A percentile compares a stretch with the other conserved stretches of the same genome.
These are phyloP conservation scores for Pyricularia pennisetigena DNA, from an alignment of 2,329 filamentous ascomycete genomes.

Conservation along the genomic window DNA sequence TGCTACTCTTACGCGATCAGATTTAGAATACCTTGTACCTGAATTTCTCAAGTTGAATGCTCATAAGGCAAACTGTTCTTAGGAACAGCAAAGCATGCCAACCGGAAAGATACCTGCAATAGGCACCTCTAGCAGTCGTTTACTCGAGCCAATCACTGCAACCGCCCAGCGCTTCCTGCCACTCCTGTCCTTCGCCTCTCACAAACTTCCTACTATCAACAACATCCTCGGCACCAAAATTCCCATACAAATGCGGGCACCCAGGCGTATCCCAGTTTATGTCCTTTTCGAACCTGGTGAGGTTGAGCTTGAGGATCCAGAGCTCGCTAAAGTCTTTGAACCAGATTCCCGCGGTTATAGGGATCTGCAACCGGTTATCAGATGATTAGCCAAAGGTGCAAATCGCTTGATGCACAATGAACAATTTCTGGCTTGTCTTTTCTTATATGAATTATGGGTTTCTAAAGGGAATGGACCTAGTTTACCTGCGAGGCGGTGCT, in stretches of 20 bases:
- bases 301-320: conserved; percentile 43
- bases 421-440: background rate
- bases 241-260: conserved; percentile 51
- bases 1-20: background rate
- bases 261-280: conserved; percentile 43
- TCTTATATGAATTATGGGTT: background rate
- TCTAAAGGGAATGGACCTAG: background rate
- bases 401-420: background rate
- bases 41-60: background rate
- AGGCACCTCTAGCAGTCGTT: background rate
- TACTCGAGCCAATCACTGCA: background rate
- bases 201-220: conserved; percentile 34
- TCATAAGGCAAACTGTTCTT: background rate
- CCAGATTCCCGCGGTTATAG: conserved; percentile 33
- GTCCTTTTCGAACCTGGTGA: conserved; percentile 11
- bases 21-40: background rate
- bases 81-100: background rate
- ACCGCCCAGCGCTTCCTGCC: conserved; percentile 32
- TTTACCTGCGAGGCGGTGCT: conserved; percentile 45
- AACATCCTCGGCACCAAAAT: conserved; percentile 43
- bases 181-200: conserved; percentile 31
- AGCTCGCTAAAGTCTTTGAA: conserved; percentile 28
- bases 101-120: background rate
- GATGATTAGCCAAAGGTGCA: background rate
- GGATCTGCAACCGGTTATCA: conserved; percentile 23